Base-by-base conservation (phyloP, 257 asterid genomes). In the Fraxinus cuspidata region DNA sequence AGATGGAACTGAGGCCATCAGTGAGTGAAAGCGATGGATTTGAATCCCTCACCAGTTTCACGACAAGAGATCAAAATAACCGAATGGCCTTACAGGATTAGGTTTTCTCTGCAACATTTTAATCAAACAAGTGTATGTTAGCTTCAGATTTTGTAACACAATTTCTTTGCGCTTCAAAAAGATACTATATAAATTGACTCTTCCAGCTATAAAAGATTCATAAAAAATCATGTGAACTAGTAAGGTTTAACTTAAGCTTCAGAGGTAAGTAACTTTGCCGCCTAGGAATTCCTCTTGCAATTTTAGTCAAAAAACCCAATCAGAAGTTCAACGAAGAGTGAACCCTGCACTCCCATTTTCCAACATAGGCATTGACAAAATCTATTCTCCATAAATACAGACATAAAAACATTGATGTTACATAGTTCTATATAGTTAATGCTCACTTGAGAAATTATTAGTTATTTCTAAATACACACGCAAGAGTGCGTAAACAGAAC, bases 11-110 rank as follows among this genome's bases (percentile, higher is more conserved):
- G 75, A 84, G 88, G 75, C 78, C 81, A 2, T 84, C 92, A 2
- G 60, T 23, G 3, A 70, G 83, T 1, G 88, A 77, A 12, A 89
- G 87, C n/a, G 97, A 90, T 9, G 86, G 56, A 3, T 87, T 84
- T 69, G 92, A 85, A 31, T 80, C 91, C 0, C 77, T 82, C 29
- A 71, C 83, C 44, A 91, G 91, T 78, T 87, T 88, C 79, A 88
- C 79, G 74, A 86, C 75, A 72, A 84, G 87, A 84, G 91, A 89
- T 23, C 79, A 78, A 69, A 83, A 86, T 0, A 60, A 70, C 70
- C 84, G 83, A 85, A 23, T n/a, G 49, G 27, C 32, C 18, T 23
- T 40, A 67, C 51, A 58, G 29, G 29, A 34, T 34, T 44, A 37
- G 34, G 37, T 28, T 37, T 18, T 58, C 38, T 6, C 38, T 6